Evolutionary conservation across 2,329 filamentous ascomycete genomes (phyloP), one percentile per base, ranked within the genome.

Genomic region (Colletotrichum cuscutae): DNA sequence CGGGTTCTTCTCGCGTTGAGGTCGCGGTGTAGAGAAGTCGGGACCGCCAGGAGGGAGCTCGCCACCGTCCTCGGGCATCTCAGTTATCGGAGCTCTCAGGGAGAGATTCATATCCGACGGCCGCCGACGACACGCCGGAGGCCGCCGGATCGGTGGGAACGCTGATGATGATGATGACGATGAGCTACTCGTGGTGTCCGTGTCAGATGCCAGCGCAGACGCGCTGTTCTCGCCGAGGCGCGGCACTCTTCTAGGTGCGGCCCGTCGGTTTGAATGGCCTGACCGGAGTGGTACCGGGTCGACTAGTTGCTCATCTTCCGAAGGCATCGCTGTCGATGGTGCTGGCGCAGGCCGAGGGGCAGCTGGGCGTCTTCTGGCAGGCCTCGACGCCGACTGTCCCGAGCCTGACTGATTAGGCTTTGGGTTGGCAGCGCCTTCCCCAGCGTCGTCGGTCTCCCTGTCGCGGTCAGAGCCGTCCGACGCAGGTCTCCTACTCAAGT

Each of bases 91-190:
- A 5, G 26, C 54, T 52, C 71, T 60, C 30, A 71, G 46, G 13
- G 71, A 72, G 2, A 71, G 30, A 28, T 57, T 60, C 56, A 61
- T 46, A 46, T 70, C 68, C 60, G 71, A 37, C 65, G 60, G 35
- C 46, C 56, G 28, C 65, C 53, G 15, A 54, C 32, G 60, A 32
- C 66, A 1, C 60, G 71, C 15, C 66, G 57, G 32, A 65, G 66
- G 71, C 1, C 71, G 71, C 15, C 71, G 57, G 19, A 72, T 61
- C 19, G 71, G 71, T 12, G 42, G 42, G 32, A 54, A 8, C 11
- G 60, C 67, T 8, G 66, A 70, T 3, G 71, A 72, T 5, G 71
- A 70, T 5, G 70, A 72, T 6, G 71, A 72, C 1, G 70, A 72
- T 1, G 70, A 70, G 46, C 60, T 72, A 42, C 66, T 65, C 26